Evolutionary conservation across 768 basidiomycete species (phyloP), one percentile per base, ranked within the genome.

Genomic region (Mycena indigotica): DNA sequence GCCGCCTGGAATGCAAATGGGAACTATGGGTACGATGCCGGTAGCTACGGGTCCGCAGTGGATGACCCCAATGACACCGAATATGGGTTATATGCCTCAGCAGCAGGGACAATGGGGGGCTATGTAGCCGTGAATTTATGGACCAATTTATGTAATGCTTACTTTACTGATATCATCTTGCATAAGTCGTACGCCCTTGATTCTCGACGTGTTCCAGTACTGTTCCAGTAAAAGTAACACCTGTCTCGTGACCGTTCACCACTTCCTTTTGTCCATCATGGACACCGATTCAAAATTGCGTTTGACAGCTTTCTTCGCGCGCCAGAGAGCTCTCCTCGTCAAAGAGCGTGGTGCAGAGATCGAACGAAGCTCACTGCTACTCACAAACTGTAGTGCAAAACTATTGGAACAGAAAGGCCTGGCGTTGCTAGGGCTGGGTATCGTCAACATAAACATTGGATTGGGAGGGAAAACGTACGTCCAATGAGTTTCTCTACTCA

Each of bases 381-480:
- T 95, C 19, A 87, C 90, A 8, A 91, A 92, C 55, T 94, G 92
- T 66, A 83, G 88, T 1, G 87, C 88, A 1, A 91, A 86, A 62
- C 76, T 95, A 8, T 79, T 98, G n/a, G 93, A 96, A 70, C 87
- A 90, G 62, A 88, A 89, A 56, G 95, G 95, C 3, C 77, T 98
- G 10, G 87, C 92, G 0, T 70, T 97, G 1, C 82, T 82, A 26
- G 87, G 87, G 44, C 77, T 98, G 4, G 85, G 90, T 1, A 74
- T 93, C 1, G 79, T 83, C 1, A 79, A 81, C 24, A 78, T 94
- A n/a, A 86, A 82, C 50, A 81, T 97, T 17, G 96, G 95, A 2
- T 80, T 98, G 3, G 95, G 94, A 25, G 95, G 95, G 25, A 95
- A 95, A 77, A 95, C 87, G 94, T 96, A 70, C 68, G 72, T 57